Conservation (phyloP, 257 asterid genomes). For the Phtheirospermum japonicum region DNA sequence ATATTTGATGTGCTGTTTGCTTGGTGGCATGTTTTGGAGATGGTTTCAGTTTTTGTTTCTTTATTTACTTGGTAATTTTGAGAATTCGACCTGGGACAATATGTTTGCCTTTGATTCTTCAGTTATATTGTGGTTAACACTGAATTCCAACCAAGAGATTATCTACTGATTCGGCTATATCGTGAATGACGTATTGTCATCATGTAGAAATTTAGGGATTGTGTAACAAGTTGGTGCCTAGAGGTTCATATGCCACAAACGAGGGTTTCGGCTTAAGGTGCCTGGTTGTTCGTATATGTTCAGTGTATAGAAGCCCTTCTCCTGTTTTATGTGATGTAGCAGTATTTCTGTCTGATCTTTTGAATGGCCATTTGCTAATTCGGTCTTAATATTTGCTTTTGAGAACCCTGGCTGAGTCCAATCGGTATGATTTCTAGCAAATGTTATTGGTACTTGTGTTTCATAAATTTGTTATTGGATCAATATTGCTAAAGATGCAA, state of each 20-base stretch:
- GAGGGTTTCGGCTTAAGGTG: background rate
- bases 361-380: background rate
- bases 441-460: background rate
- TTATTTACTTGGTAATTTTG: too few relatives aligned
- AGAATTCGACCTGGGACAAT: too few relatives aligned
- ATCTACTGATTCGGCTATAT: background rate
- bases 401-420: too few relatives aligned
- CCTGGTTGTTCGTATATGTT: constrained; percentile 8
- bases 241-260: constrained; percentile 11
- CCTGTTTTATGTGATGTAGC: too few relatives aligned
- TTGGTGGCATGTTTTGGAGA: too few relatives aligned
- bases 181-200: background rate
- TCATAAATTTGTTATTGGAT: background rate
- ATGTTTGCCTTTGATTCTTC: background rate
- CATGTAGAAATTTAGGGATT: constrained; percentile 7
- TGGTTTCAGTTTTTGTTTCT: too few relatives aligned
- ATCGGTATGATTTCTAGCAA: constrained; percentile 20
- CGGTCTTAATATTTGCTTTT: constrained; percentile 1
- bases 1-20: too few relatives aligned
- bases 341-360: background rate
- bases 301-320: too few relatives aligned
- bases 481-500: background rate
- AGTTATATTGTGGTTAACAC: background rate
- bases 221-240: background rate
- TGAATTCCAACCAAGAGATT: background rate